Base-by-base conservation (phyloP, 2,329 filamentous ascomycete species). In the Fusarium hostae region DNA sequence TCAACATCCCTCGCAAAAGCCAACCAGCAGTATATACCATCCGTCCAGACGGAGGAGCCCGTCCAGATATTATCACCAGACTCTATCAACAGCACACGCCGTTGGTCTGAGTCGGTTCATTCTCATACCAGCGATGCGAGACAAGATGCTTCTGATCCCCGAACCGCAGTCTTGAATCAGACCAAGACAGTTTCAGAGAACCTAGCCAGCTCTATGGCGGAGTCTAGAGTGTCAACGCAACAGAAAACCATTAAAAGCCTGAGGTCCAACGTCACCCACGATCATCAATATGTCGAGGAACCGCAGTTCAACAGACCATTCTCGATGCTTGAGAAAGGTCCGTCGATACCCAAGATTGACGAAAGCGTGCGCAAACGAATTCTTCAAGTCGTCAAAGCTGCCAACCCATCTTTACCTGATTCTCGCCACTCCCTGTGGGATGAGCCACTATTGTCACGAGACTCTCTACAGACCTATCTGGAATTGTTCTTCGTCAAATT, bases 31-130 rank as follows among this genome's bases (percentile, higher is more conserved):
- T 40, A 40, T 8, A 59, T 39, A 2, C 34, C 34, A 8, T 18
- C 24, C 2, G 18, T 9, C 8, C 56, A 59, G 15, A 59, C 40
- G 26, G 26, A 44, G 7, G 56, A 59, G 11, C 44, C 55, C 9
- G 44, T 58, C 13, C 55, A 58, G 20, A 54, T 59, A 39, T 5
- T 73, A 52, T 66, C 61, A 13, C 59, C 63, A 39, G 65, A 71
- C 60, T 72, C 62, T 30, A 75, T 72, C 70, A 72, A 66, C 51
- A 78, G 60, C 18, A 67, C 71, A 7, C 71, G 69, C 18, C 45
- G 55, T 30, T 72, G 69, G 70, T 57, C 71, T 0, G 71, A 70
- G 44, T 59, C 56, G 18, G 45, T 52, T 20, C n/a, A 59, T 16
- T 59, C 56, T 16, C 56, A 59, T 5, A 32, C 0, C 9, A 40